Evolutionary conservation across 331 rosid genomes (phyloP), one percentile per base, ranked within the genome.

Genomic region (Acacia concinna): DNA sequence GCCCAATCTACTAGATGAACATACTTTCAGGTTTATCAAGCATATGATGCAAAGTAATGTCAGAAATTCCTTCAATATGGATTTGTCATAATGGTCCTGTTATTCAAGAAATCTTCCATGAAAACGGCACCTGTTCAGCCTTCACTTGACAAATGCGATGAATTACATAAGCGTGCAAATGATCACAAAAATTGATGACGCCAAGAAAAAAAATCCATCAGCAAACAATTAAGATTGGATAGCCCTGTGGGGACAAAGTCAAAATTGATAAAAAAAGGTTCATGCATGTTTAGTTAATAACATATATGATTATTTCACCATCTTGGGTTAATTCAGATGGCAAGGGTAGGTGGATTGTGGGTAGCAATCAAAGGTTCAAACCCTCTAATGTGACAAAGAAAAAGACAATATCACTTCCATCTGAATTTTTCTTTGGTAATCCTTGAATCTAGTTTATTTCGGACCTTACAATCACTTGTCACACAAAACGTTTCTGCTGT

Each of bases 111-210:
- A 59, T 74, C 37, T 32, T 63, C 34, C 37, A 35, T 40, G 65
- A 35, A 54, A 66, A 79, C 68, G 35, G 43, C 59, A 34, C 37
- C 46, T 28, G 51, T 17, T 66, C 79, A 68, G 37, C 8, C 64
- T 60, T 38, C 60, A 66, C n/a, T 72, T 76, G 38, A 38, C 66
- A 34, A 60, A 74, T 69, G 68, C 71, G 17, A 63, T 46, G 73
- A 43, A 43, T 4, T 34, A 34, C 46, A 43, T 1, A 71, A 59
- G 38, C 25, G 67, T 51, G 78, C 47, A 66, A 78, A 68, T 54
- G n/a, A 43, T 66, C 73, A 67, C 75, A 79, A 70, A 56, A 32
- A 38, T 23, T 6, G 37, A 52, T 30, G 31, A 57, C 1, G 20
- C 9, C 54, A 49, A 76, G 3, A 41, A 32, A 1, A n/a, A 32